These are phyloP conservation scores for Panicum hallii DNA, from an alignment of 202 grass and related monocot genomes.

Conservation along the genomic window DNA sequence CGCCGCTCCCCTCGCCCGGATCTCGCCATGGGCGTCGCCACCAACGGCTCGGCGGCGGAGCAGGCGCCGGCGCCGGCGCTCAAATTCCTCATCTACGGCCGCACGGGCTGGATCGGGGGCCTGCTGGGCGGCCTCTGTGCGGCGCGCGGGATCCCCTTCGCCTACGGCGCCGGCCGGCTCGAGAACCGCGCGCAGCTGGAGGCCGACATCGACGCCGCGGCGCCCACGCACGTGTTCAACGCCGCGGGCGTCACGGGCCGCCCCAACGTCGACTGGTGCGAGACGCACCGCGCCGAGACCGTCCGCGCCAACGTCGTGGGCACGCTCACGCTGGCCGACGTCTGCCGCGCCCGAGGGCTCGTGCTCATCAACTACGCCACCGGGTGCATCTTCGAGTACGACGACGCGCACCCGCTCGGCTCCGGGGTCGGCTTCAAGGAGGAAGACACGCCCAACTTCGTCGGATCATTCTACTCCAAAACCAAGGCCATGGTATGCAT, in stretches of 20 bases:
- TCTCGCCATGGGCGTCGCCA: constrained; percentile 57
- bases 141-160: constrained; percentile 65
- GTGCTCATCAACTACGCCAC: constrained; percentile 82
- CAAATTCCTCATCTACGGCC: constrained; percentile 97
- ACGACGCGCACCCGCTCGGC: constrained; percentile 57
- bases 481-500: constrained; percentile 82
- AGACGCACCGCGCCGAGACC: constrained; percentile 72
- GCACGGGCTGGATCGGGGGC: constrained; percentile 92
- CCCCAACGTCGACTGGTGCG: constrained; percentile 92
- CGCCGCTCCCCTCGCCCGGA: constrained; percentile 16
- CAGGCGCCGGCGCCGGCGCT: constrained; percentile 17
- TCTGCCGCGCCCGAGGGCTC: constrained; percentile 62
- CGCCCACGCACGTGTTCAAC: constrained; percentile 84
- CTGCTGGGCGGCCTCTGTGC: constrained; percentile 74
- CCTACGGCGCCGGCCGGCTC: constrained; percentile 73
- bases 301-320: constrained; percentile 82
- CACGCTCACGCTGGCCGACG: constrained; percentile 83
- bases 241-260: constrained; percentile 81
- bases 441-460: constrained; percentile 82
- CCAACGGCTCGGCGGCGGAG: constrained; percentile 55
- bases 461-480: constrained; percentile 86
- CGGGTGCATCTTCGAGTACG: constrained; percentile 86
- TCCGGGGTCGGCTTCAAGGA: constrained; percentile 80
- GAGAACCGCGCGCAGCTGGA: constrained; percentile 77
- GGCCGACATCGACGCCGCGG: constrained; percentile 57